Base-by-base conservation (phyloP, 176 grass and related monocot genomes). In the Chloris gayana region DNA sequence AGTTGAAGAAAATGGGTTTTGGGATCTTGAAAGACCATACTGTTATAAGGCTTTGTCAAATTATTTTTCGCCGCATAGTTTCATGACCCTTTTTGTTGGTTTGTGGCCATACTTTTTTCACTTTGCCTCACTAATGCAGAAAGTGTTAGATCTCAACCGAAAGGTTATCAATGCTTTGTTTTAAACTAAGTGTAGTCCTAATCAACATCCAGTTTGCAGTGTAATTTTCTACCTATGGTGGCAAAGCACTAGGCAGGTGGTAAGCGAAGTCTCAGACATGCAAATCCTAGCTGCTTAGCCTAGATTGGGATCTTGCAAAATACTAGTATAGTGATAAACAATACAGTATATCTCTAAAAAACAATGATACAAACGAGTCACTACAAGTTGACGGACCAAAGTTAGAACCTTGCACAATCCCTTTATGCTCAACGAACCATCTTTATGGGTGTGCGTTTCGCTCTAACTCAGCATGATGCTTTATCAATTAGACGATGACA, bases 151-250 rank as follows among this genome's bases (percentile, higher is more conserved):
- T 44, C 69, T 4, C 22, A 74, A 80, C 81, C 19, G 64, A 80
- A 88, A 70, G 53, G 5, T 38, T 49, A 41, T 37, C 7, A 38
- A 2, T 0, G 1, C 15, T 77, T 54, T 65, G 17, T 50, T 30
- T 74, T 25, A 7, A 18, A n/a, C 2, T 18, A 53, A 85, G 76
- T 85, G 64, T 69, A 63, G 70, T 80, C 86, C 86, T 80, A 75
- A 75, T 88, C 75, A 69, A 46, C 87, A 64, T 64, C 76, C 70
- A 75, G 76, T 47, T 38, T 29, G 42, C 51, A 49, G 15, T 49
- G 18, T 49, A 17, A 51, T 51, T 51, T 14, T 47, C 49, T 51
- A 21, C 17, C 49, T 51, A 19, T 51, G 49, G 15, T 51, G 17
- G 14, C 49, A 51, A 51, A 51, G 49, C 49, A 51, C 49, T 51